Base-by-base conservation (phyloP, 169 alveolate species). In the Theileria annulata region DNA sequence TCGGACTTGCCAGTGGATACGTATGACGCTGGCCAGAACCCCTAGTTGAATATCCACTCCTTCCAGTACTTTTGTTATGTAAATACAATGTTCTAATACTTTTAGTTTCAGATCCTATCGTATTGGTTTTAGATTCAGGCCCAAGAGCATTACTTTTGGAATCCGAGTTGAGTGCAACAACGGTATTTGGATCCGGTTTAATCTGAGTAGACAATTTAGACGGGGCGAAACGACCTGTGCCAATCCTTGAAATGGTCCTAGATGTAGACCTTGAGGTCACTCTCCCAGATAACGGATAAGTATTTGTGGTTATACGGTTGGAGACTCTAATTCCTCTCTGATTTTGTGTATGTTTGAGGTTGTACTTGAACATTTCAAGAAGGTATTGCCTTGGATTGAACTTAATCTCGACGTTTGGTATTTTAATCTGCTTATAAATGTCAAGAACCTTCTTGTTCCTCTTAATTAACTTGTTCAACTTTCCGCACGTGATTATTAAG, bases 401-500 rank as follows among this genome's bases (percentile, higher is more conserved):
- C 66, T 69, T 62, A 62, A 68, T 63, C 33, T 30, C 71, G 48
- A 27, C 33, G 66, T 35, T 64, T 1, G 73, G 59, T 64, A 35
- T 31, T 25, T 31, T 42, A 21, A 64, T 64, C 21, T 64, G 56
- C n/a, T 64, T 64, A 37, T 64, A 64, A 49, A 31, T 42, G 23
- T 64, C 73, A 25, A 64, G 17, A 1, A 64, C 28, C 33, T 56
- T 56, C 62, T 64, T 64, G 77, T 31, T 31, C 49, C 67, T 70
- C 9, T 19, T 31, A 70, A 51, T 19, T 27, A 31, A 19, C 54
- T 48, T 64, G 42, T 77, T 74, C 1, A 81, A n/a, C 19, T 48
- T 54, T 19, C 58, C 74, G 23, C 78, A 80, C 28, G 85, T 81
- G 67, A 81, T 51, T 66, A 71, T 75, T 54, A 81, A 59, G n/a